These are phyloP conservation scores for Pichia sp. DNA, from an alignment of 1,139 yeast species.

Conservation along the genomic window DNA sequence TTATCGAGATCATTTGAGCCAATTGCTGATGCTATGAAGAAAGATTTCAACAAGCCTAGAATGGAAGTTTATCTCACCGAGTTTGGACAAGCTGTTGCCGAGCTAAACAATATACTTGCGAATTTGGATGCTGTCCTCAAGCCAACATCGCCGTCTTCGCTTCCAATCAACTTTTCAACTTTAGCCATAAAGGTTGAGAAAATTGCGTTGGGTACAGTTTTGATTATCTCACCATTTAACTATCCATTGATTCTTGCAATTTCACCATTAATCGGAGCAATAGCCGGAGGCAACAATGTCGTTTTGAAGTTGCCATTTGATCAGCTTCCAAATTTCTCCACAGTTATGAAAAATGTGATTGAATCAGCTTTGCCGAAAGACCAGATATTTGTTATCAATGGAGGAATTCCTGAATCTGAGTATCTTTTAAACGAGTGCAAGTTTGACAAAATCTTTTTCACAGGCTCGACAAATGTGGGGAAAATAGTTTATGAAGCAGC, in stretches of 20 bases:
- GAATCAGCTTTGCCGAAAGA: conserved; percentile 48
- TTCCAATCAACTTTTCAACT: conserved; percentile 45
- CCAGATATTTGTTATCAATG: conserved; percentile 61
- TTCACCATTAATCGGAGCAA: conserved; percentile 70
- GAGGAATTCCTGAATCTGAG: conserved; percentile 69
- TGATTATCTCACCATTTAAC: conserved; percentile 81
- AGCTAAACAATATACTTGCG: conserved; percentile 56
- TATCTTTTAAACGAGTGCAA: conserved; percentile 53
- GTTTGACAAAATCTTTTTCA: conserved; percentile 80
- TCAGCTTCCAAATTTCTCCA: conserved; percentile 59
- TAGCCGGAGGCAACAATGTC: conserved; percentile 85
- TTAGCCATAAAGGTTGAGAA: conserved; percentile 52
- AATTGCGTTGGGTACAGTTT: conserved; percentile 72
- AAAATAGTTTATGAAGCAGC: conserved; percentile 75
- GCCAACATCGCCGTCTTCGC: conserved; percentile 44
- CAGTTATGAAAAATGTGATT: conserved; percentile 53
- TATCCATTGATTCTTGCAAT: conserved; percentile 70
- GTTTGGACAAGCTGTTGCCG: conserved; percentile 46
- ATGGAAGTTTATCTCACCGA: conserved; percentile 64
- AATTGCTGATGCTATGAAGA: conserved; percentile 53
- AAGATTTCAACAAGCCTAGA: conserved; percentile 63
- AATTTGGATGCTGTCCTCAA: conserved; percentile 59
- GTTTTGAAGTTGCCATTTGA: conserved; percentile 74
- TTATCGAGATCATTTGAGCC: conserved; percentile 55
- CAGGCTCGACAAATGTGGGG: conserved; percentile 80